Percentiles rank a stretch among this genome's conserved stretches.
Conservation (phyloP, 805 yeast species). For the Monosporozyma unispora region DNA sequence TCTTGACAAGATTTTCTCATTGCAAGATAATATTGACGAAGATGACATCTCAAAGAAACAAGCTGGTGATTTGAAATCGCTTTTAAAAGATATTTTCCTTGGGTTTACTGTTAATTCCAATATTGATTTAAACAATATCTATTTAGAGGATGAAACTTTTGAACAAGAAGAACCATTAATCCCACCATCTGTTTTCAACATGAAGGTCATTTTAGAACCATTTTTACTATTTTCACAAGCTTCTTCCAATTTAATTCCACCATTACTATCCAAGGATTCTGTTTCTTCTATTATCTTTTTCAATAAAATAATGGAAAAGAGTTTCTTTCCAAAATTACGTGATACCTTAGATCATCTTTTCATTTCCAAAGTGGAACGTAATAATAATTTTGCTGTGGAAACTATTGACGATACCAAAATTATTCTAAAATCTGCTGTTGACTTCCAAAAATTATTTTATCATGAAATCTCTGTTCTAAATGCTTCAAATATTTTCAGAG, state of each 20-base stretch:
- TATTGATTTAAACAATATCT: slow-evolving; percentile 34
- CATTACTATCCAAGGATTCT: slow-evolving; percentile 12
- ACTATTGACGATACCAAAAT: slow-evolving; percentile 27
- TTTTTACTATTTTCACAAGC: slow-evolving; percentile 61
- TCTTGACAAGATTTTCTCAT: slow-evolving; percentile 14
- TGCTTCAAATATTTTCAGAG: slow-evolving; percentile 38
- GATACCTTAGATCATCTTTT: slow-evolving; percentile 47
- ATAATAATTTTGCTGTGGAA: slow-evolving; percentile 32
- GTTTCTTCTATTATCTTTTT: slow-evolving; percentile 42
- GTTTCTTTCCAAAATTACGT: slow-evolving; percentile 57
- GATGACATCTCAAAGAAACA: slow-evolving; percentile 25
- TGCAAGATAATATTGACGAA: slow-evolving; percentile 24
- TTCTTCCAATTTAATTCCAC: slow-evolving; percentile 36
- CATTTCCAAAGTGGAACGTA: slow-evolving; percentile 35
- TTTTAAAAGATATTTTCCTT: slow-evolving; percentile 59
- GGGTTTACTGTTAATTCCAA: slow-evolving; percentile 42
- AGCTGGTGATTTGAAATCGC: slow-evolving; percentile 34
- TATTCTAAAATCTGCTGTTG: slow-evolving; percentile 24
- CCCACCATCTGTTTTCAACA: slow-evolving; percentile 64
- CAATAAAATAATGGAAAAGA: slow-evolving; percentile 50
- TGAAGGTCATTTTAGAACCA: slow-evolving; percentile 69
- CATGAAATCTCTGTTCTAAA: slow-evolving; percentile 26
- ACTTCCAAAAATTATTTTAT: slow-evolving; percentile 22
- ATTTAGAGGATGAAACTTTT: slow-evolving; percentile 51
- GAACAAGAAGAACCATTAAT: slow-evolving; percentile 57